These are phyloP conservation scores for Naumovozyma baii DNA, from an alignment of 805 yeast species.

Conservation along the genomic window DNA sequence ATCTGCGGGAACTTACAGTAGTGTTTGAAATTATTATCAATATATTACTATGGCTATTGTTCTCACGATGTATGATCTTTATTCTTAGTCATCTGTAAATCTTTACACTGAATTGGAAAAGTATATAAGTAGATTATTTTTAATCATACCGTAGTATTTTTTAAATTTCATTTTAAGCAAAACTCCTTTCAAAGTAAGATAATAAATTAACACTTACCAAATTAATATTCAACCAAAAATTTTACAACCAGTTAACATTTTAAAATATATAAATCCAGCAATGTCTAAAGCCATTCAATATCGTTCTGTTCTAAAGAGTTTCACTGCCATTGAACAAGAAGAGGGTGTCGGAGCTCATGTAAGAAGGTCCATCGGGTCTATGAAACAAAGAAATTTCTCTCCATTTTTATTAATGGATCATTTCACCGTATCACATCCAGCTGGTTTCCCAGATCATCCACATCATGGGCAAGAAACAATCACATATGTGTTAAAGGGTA, in stretches of 20 bases:
- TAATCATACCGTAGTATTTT: too few species aligned
- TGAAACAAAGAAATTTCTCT: constrained; percentile 58
- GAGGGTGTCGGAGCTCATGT: constrained; percentile 89
- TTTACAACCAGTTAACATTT: neutral
- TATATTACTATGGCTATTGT: too few species aligned
- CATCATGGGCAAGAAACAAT: constrained; percentile 81
- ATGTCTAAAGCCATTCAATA: constrained; percentile 8
- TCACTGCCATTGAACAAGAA: constrained; percentile 56
- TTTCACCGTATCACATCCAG: constrained; percentile 51
- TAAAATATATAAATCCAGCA: neutral
- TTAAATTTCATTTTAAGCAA: too few species aligned
- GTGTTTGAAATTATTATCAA: too few species aligned
- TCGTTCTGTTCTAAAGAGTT: constrained; percentile 42
- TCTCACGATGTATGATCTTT: too few species aligned
- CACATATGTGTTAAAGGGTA: constrained; percentile 55
- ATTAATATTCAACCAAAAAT: too few species aligned
- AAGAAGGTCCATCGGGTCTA: constrained; percentile 68
- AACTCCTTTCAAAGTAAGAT: too few species aligned
- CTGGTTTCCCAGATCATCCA: constrained; percentile 79
- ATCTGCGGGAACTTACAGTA: too few species aligned
- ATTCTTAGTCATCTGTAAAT: too few species aligned
- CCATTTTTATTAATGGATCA: constrained; percentile 81
- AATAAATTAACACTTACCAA: neutral
- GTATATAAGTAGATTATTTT: too few species aligned
- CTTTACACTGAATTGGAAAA: too few species aligned